A percentile compares a stretch with the other conserved stretches of the same genome.
These are phyloP conservation scores for Leccinellum rugosiceps DNA, from an alignment of 768 basidiomycete genomes.

Conservation along the genomic window DNA sequence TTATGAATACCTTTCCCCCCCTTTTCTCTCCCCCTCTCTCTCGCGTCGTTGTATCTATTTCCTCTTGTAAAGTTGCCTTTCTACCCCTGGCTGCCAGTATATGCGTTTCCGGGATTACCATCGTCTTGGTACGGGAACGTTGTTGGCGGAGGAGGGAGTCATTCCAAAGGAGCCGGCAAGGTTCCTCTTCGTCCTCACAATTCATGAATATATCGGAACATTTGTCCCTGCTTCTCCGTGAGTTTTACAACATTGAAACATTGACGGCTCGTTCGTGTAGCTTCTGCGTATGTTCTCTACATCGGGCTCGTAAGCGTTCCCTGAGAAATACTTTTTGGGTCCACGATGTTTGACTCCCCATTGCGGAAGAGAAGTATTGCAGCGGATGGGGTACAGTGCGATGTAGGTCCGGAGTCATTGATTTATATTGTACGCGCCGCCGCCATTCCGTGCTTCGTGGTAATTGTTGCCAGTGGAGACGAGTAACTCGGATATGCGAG, in stretches of 20 bases:
- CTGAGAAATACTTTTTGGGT: constrained; percentile 55
- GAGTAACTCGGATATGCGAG: constrained; percentile 43
- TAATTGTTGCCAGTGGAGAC: constrained; percentile 51
- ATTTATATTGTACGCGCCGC: constrained; percentile 56
- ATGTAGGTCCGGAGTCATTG: constrained; percentile 27
- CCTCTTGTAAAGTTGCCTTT: no score
- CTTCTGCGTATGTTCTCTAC: constrained; percentile 57
- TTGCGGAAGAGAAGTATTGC: constrained; percentile 15
- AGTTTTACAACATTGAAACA: no score
- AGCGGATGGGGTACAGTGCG: constrained; percentile 14
- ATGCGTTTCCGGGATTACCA: no score
- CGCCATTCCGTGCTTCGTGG: constrained; percentile 44
- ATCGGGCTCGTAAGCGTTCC: constrained; percentile 58
- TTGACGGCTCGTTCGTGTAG: constrained; percentile 50
- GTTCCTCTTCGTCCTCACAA: constrained; percentile 44
- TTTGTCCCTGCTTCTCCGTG: constrained; percentile 45
- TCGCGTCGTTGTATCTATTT: no score
- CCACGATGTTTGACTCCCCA: constrained; percentile 26
- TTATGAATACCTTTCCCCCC: no score
- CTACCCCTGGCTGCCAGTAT: no score
- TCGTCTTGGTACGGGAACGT: no score
- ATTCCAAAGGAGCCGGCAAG: no score
- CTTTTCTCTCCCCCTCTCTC: no score
- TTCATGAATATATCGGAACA: constrained; percentile 47
- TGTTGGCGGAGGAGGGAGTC: no score